Evolutionary conservation across 2,329 filamentous ascomycete genomes (phyloP).

Genomic region (Pseudogymnoascus sp.): DNA sequence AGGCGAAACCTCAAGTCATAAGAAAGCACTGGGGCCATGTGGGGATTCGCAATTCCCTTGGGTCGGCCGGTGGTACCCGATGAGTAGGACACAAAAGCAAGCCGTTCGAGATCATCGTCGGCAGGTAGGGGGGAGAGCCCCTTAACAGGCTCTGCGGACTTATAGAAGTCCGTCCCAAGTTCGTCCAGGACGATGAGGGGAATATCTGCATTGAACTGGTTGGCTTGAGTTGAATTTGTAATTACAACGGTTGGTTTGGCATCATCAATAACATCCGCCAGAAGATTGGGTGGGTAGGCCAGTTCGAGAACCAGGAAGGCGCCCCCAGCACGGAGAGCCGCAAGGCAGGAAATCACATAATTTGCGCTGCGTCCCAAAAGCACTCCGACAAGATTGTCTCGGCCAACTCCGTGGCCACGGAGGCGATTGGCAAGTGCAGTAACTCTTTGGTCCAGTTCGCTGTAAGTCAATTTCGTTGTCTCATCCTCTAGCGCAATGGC

Average conservation of each 20-base stretch:
- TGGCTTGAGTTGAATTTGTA: constrained; percentile 57
- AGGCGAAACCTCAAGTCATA: constrained; percentile 66
- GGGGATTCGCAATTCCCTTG: constrained; percentile 64
- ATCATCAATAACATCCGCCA: constrained; percentile 72
- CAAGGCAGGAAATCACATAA: constrained; percentile 72
- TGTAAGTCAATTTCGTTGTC: constrained; percentile 59
- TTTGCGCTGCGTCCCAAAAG: constrained; percentile 68
- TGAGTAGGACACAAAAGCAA: constrained; percentile 66
- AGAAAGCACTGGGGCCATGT: constrained; percentile 64
- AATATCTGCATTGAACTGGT: constrained; percentile 55
- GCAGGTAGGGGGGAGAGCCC: constrained; percentile 42
- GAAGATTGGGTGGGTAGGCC: constrained; percentile 65
- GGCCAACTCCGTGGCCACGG: constrained; percentile 59
- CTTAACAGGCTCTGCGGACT: constrained; percentile 34
- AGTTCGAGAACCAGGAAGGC: constrained; percentile 75
- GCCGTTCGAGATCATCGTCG: constrained; percentile 62
- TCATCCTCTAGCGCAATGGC: constrained; percentile 68
- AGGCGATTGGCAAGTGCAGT: constrained; percentile 57
- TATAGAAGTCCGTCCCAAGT: constrained; percentile 25
- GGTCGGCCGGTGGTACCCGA: constrained; percentile 46
- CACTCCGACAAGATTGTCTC: constrained; percentile 68
- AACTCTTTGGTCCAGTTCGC: constrained; percentile 62
- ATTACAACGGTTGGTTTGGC: constrained; percentile 64
- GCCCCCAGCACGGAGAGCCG: constrained; percentile 69
- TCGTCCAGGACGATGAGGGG: constrained; percentile 60